Evolutionary conservation across 1,284 basidiomycete species (phyloP), one percentile per base, ranked within the genome.

Genomic region (Cryptococcus neoformans): DNA sequence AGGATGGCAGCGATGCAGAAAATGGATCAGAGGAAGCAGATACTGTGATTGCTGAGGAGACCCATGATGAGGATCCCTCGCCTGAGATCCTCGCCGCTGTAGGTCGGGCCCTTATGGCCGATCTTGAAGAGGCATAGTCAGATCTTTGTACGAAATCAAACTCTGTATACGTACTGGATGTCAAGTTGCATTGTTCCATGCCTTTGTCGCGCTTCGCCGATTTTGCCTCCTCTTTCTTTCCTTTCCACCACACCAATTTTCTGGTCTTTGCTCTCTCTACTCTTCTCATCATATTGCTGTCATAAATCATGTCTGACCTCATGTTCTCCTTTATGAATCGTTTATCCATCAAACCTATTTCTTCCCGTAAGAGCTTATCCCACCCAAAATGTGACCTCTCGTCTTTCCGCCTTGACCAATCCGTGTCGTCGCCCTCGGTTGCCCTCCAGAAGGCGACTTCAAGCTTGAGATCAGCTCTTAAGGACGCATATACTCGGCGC

Each of bases 391-490:
- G 49, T 4, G 45, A 50, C 50, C 49, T 36, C 62, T 40, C 42
- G 53, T 38, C 50, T 55, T 12, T 42, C 51, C 39, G 17, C 17
- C 17, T 39, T 49, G 37, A 35, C 36, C 59, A 47, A 62, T 70
- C 39, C 68, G 62, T n/a, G 75, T 60, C 38, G 53, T 39, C 17
- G 57, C 54, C 14, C 66, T 67, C 6, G 60, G 62, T 41, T 42
- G 55, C 36, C 50, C 55, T 11, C 45, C 52, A 87, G 51, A 90
- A 87, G 2, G 64, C 58, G 3, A 72, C 68, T 74, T 92, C 90
- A 12, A 70, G 55, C 4, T 65, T 55, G 12, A 90, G 65, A 68
- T 87, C 83, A 0, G 78, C 57, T 7, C 77, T 62, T 52, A 72
- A 71, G 21, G 80, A 81, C 4, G 62, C 56, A 1, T 84, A 61